Base-by-base conservation (phyloP, 495 filamentous ascomycete genomes). In the Zalerion maritima region DNA sequence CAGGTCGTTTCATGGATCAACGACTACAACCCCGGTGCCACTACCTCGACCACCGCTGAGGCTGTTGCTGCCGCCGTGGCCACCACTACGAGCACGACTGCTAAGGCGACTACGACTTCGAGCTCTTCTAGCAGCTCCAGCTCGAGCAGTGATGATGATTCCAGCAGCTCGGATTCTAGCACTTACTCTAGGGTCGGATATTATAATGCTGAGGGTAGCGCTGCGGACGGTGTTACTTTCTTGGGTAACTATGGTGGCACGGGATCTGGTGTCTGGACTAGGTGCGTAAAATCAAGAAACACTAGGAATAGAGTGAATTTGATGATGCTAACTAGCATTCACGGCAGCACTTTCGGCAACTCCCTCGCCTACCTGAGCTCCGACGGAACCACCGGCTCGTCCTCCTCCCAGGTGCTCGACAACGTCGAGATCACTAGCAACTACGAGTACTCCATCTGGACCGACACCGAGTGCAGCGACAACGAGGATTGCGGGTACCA, bases 1-100 rank as follows among this genome's bases (percentile, higher is more conserved):
- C 42, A 68, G 26, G 46, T 67, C 26, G 60, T 62, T 19, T 64
- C 66, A 9, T 83, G 75, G 75, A 50, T 57, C 38, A 82, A 83
- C 58, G 48, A 69, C 31, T 81, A 62, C 40, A 61, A 52, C 41
- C 52, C 52, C 11, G 31, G 31, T 16, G 37, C 38, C 28, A 34
- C 44, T 25, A 35, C 42, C 14, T 18, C 36, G 12, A 30, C 41
- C 10, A 29, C 32, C 12, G 23, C 28, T 21, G 24, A 27, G 5
- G 31, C 14, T 18, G 28, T 26, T 23, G 10, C 29, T 6, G 6
- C 18, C n/a, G 6, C 21, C 8, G 11, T 37, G 13, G 27, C 30
- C 6, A n/a, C 26, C 14, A 18, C 34, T 11, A 14, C 16, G 14
- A 17, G 17, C 17, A 6, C 17, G 22, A 14, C n/a, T 9, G 14